A percentile compares a stretch with the other conserved stretches of the same genome.
Evolutionary conservation across 371 early-diverging fungal genomes (phyloP).

Genomic region (Zopfochytrium polystomum): DNA sequence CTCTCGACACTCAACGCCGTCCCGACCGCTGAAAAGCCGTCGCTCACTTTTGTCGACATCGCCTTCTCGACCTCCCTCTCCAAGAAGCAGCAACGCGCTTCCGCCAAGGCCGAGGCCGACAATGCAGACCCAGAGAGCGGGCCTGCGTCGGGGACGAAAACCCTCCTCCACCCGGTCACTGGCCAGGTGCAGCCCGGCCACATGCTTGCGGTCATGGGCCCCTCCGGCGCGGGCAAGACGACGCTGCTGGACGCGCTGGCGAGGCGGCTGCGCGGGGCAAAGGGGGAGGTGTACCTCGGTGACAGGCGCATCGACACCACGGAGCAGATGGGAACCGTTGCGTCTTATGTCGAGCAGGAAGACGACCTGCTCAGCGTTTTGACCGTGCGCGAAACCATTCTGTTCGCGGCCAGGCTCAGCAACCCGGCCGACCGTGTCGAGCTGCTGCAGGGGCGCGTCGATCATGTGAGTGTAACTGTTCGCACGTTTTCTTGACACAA

Average conservation of each 20-base stretch:
- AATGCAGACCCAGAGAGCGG: too few relatives aligned
- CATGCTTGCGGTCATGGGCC: conserved; percentile 77
- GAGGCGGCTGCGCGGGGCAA: too few relatives aligned
- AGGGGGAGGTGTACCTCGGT: conserved; percentile 7
- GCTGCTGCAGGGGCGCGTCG: conserved; percentile 12
- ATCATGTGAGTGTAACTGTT: conserved; percentile 37
- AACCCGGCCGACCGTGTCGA: conserved; percentile 48
- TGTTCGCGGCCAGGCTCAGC: conserved; percentile 77
- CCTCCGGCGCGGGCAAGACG: conserved; percentile 67
- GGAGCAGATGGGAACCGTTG: conserved; percentile 26
- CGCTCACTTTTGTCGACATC: too few relatives aligned
- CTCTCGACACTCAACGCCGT: too few relatives aligned
- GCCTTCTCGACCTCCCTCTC: too few relatives aligned
- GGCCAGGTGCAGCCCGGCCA: conserved; percentile 9
- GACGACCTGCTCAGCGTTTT: conserved; percentile 67
- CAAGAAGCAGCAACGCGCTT: too few relatives aligned
- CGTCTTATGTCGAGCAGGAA: conserved; percentile 60
- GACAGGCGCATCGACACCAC: background rate
- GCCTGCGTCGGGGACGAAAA: too few relatives aligned
- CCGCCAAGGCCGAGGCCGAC: too few relatives aligned
- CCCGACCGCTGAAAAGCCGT: too few relatives aligned
- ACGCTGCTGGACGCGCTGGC: conserved; percentile 77
- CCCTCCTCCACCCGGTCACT: background rate
- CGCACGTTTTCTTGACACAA: conserved; percentile 65
- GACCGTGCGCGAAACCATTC: conserved; percentile 84